phyloP scores from a whole-genome alignment of 163 green algal genomes.

The Scenedesmus sp. region DNA sequence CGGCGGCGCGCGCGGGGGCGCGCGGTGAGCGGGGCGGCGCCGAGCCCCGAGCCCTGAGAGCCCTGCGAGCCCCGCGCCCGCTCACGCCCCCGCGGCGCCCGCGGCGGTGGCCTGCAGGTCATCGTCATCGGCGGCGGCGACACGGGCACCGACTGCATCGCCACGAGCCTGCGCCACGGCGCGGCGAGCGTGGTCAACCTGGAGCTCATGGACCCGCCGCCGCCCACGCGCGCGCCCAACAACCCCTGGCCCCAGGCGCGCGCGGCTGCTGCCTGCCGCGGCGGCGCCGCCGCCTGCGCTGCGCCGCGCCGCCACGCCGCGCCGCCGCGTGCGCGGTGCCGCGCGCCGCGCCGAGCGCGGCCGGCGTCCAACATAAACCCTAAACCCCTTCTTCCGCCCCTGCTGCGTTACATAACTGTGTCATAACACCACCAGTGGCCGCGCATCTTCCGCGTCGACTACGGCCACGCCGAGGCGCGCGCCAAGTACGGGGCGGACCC shows the following conservation, averaged over 20 bases:
- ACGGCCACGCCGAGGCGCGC: constrained; percentile 91
- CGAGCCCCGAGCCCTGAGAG: no score
- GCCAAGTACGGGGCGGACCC: constrained; percentile 85
- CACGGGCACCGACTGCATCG: constrained; percentile 98
- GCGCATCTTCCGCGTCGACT: constrained; percentile 84
- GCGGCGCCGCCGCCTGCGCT: neutral
- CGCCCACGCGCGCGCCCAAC: constrained; percentile 67
- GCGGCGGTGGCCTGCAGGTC: constrained; percentile 64
- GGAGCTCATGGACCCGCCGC: constrained; percentile 91
- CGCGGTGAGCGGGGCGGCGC: no score
- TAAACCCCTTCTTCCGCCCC: no score
- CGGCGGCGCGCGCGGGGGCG: no score
- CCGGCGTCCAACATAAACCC: no score
- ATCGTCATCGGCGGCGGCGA: constrained; percentile 97
- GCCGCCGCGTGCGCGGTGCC: no score
- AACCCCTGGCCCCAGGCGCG: constrained; percentile 89
- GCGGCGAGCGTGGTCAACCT: constrained; percentile 90
- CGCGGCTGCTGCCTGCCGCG: no score
- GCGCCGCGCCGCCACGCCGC: no score
- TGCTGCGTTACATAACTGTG: no score
- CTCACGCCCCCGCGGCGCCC: no score
- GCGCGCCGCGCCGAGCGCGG: no score
- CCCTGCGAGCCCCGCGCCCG: no score
- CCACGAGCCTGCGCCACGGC: constrained; percentile 89
- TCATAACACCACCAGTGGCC: constrained; percentile 70